Conservation (phyloP, 768 basidiomycete genomes). For the Rhodosporidiobolus sp. region DNA sequence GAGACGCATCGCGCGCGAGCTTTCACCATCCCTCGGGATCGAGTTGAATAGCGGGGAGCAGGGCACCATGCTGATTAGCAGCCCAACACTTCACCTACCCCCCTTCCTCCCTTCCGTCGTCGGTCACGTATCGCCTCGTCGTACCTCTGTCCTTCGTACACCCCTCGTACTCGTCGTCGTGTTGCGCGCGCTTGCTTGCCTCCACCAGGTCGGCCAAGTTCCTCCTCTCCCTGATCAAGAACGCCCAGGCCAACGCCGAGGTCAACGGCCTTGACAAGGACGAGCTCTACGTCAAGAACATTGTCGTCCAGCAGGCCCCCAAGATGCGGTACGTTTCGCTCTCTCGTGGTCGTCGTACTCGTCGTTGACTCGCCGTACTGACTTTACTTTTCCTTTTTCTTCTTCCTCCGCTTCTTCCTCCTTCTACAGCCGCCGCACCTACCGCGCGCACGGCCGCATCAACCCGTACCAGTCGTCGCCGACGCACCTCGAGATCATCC, state of each 20-base stretch:
- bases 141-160: not conserved
- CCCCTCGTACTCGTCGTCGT: not conserved
- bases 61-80: constrained; percentile 9
- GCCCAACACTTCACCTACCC: not conserved
- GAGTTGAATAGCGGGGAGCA: constrained; percentile 11
- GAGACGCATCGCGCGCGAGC: constrained; percentile 1
- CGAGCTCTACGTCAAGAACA: constrained; percentile 90
- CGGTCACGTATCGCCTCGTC: not conserved
- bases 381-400: not conserved
- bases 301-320: constrained; percentile 97
- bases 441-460: constrained; percentile 86
- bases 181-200: not conserved
- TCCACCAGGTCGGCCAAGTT: constrained; percentile 62
- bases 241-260: constrained; percentile 98
- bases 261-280: constrained; percentile 92
- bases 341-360: no score
- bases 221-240: constrained; percentile 90
- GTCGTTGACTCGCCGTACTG: not conserved
- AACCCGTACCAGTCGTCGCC: constrained; percentile 96
- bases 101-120: not conserved
- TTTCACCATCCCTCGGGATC: constrained; percentile 3
- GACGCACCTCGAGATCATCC: constrained; percentile 86
- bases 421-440: constrained; percentile 99
- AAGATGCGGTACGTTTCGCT: constrained; percentile 52
- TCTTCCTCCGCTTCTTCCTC: constrained; percentile 44